These are phyloP conservation scores for Talaromyces sp. DNA, from an alignment of 2,329 filamentous ascomycete species.

Conservation along the genomic window DNA sequence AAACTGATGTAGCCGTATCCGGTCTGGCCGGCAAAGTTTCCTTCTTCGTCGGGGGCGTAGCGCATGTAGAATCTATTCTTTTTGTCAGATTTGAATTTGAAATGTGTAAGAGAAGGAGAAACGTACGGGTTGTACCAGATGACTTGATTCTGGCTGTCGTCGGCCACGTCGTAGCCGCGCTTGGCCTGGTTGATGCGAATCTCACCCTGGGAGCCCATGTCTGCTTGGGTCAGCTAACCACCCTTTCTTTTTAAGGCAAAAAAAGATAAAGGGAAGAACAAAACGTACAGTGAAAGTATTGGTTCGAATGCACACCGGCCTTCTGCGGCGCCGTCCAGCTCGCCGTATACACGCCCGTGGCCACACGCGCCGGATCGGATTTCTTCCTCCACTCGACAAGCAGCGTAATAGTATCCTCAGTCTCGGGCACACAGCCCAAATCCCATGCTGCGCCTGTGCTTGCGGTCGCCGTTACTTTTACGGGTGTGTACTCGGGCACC, in stretches of 20 bases:
- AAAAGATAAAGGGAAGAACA: not conserved
- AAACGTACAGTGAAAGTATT: conserved; percentile 77
- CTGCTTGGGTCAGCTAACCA: conserved; percentile 19
- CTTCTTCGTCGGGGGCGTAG: conserved; percentile 89
- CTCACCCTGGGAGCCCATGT: conserved; percentile 79
- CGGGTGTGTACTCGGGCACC: conserved; percentile 75
- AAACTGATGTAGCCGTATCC: conserved; percentile 93
- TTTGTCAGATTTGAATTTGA: not conserved
- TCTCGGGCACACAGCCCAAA: conserved; percentile 72
- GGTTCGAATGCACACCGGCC: conserved; percentile 92
- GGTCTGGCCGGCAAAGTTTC: conserved; percentile 85
- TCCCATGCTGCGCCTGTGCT: conserved; percentile 73
- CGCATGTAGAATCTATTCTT: conserved; percentile 73
- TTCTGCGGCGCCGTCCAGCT: conserved; percentile 92
- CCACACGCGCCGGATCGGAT: conserved; percentile 63
- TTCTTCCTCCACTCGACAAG: conserved; percentile 83
- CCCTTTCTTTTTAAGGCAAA: not conserved
- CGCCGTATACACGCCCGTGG: conserved; percentile 86
- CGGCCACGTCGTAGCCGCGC: conserved; percentile 90
- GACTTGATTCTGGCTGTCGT: conserved; percentile 62
- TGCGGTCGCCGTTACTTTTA: conserved; percentile 73
- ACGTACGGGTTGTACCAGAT: conserved; percentile 80
- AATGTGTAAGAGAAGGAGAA: too few species aligned
- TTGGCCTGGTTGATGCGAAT: conserved; percentile 89
- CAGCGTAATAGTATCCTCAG: conserved; percentile 90